A percentile compares a stretch with the other conserved stretches of the same genome.
phyloP scores from a whole-genome alignment of 108 stramenopile genomes.

The Nannochloropsis salina region DNA sequence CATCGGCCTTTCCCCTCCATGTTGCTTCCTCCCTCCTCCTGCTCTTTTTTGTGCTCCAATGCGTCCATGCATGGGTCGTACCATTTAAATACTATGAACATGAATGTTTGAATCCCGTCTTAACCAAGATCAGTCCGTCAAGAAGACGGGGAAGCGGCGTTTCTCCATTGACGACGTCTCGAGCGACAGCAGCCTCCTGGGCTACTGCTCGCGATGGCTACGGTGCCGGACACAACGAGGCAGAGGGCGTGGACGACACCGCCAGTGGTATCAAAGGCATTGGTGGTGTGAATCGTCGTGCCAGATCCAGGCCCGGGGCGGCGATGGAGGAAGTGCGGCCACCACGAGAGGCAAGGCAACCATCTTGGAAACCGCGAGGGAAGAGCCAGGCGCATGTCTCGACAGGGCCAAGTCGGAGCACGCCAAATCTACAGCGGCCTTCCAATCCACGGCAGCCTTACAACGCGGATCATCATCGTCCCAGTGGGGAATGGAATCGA shows the following conservation, averaged over 20 bases:
- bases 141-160: not conserved
- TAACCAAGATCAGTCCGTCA: not conserved
- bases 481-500: not conserved
- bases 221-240: not conserved
- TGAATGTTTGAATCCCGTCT: not conserved
- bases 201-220: not conserved
- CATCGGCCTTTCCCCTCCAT: not conserved
- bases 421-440: not conserved
- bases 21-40: not conserved
- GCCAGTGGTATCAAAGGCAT: not conserved
- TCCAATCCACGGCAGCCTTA: not conserved
- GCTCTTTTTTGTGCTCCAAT: not conserved
- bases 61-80: not conserved
- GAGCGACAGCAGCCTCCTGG: slow-evolving; percentile 5
- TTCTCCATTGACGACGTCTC: not conserved
- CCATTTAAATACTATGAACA: not conserved
- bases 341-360: not conserved
- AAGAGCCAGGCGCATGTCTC: not conserved
- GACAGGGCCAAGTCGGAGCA: not conserved
- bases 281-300: not conserved
- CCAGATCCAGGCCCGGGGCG: not conserved
- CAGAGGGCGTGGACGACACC: not conserved
- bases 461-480: not conserved
- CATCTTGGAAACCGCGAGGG: not conserved
- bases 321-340: not conserved